Evolutionary conservation across 2,329 filamentous ascomycete genomes (phyloP).

Genomic region (Neonectria punicea): DNA sequence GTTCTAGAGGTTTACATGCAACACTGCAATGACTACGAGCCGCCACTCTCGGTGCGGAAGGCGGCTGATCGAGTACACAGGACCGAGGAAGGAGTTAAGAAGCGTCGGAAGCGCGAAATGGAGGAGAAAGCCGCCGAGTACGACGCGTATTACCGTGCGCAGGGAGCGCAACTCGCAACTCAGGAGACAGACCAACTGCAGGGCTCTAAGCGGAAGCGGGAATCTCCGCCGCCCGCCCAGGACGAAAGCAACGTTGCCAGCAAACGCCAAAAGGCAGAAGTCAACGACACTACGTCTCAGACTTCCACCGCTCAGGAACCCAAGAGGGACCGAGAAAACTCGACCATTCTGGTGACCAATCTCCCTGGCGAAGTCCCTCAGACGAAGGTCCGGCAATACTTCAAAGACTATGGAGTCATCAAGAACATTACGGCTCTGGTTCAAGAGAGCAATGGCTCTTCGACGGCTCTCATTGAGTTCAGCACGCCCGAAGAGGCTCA

Average conservation of each 20-base stretch:
- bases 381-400: constrained; percentile 85
- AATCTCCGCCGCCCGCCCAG: constrained; percentile 60
- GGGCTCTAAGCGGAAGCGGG: constrained; percentile 79
- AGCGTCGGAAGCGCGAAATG: constrained; percentile 74
- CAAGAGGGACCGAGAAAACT: constrained; percentile 91
- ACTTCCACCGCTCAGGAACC: constrained; percentile 46
- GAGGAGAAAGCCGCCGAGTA: constrained; percentile 67
- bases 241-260: constrained; percentile 56
- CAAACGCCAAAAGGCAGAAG: constrained; percentile 74
- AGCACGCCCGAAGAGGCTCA: constrained; percentile 81
- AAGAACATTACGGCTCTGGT: constrained; percentile 76
- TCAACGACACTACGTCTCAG: constrained; percentile 42
- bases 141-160: constrained; percentile 50
- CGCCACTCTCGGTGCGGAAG: constrained; percentile 76
- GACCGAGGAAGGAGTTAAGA: constrained; percentile 69
- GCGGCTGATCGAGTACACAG: constrained; percentile 80
- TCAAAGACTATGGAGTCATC: constrained; percentile 88
- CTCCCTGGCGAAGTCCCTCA: constrained; percentile 77
- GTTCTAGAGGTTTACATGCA: constrained; percentile 78
- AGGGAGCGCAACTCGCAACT: constrained; percentile 36
- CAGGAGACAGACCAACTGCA: constrained; percentile 50
- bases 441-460: constrained; percentile 67
- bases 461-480: constrained; percentile 87
- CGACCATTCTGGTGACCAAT: constrained; percentile 83
- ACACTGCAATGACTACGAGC: constrained; percentile 92